phyloP scores from a whole-genome alignment of 192 early-diverging fungal species.

The Geranomyces variabilis region DNA sequence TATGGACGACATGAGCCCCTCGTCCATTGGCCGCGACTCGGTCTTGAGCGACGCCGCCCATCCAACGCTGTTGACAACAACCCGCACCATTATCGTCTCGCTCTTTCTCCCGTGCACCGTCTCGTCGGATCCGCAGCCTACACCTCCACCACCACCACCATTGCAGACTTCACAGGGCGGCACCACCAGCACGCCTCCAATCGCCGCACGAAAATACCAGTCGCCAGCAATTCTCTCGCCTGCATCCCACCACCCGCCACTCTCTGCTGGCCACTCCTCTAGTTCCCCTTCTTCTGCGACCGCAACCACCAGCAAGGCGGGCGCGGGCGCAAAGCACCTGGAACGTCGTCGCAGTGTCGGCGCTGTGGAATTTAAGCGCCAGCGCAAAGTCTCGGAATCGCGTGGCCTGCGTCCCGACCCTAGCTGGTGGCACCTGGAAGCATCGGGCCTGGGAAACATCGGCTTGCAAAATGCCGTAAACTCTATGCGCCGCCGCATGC shows the following conservation, averaged over 20 bases:
- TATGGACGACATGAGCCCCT: constrained; percentile 20
- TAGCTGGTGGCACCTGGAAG: constrained; percentile 56
- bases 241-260: not conserved
- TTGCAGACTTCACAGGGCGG: not conserved
- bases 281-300: not conserved
- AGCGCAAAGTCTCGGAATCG: constrained; percentile 24
- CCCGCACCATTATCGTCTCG: constrained; percentile 37
- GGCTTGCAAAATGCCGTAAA: constrained; percentile 93
- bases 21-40: not conserved
- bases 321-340: not conserved
- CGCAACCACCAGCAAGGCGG: not conserved
- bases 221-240: not conserved
- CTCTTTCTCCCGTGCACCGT: constrained; percentile 43
- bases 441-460: constrained; percentile 83
- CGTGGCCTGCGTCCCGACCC: constrained; percentile 20
- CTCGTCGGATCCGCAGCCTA: constrained; percentile 14
- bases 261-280: not conserved
- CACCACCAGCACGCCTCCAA: not conserved
- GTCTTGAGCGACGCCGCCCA: constrained; percentile 1
- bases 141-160: not conserved
- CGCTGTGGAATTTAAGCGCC: constrained; percentile 29
- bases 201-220: not conserved
- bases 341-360: constrained; percentile 33
- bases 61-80: not conserved
- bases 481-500: constrained; percentile 40